phyloP scores from a whole-genome alignment of 169 alveolate species.

The Cryptosporidium viatorum region DNA sequence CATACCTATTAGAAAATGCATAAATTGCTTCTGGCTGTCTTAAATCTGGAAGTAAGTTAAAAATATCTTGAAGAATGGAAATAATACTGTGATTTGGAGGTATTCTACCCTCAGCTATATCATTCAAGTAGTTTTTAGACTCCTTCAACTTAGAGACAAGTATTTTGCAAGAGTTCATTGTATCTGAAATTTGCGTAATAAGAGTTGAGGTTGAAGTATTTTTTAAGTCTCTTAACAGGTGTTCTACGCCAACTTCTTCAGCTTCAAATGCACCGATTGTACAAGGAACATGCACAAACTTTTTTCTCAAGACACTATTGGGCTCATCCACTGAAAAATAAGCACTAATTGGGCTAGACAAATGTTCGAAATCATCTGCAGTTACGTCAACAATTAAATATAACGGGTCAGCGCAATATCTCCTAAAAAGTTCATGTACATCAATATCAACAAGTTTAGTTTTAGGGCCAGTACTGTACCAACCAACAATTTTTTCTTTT shows the following conservation, averaged over 20 bases:
- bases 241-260: slow-evolving; percentile 99
- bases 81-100: slow-evolving; percentile 90
- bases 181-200: slow-evolving; percentile 87
- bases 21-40: slow-evolving; percentile 86
- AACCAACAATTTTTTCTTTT: slow-evolving; percentile 97
- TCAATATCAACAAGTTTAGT: slow-evolving; percentile 96
- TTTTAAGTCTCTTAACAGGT: slow-evolving; percentile 95
- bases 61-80: slow-evolving; percentile 92
- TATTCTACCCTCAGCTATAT: slow-evolving; percentile 86
- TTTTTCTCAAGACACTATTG: slow-evolving; percentile 90
- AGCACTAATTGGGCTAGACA: slow-evolving; percentile 92
- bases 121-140: slow-evolving; percentile 81
- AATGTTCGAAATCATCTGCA: slow-evolving; percentile 77
- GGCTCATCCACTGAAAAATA: slow-evolving; percentile 95
- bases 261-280: slow-evolving; percentile 98
- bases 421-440: slow-evolving; percentile 95
- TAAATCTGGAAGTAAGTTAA: slow-evolving; percentile 93
- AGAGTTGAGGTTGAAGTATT: slow-evolving; percentile 94
- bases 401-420: slow-evolving; percentile 94
- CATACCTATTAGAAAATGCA: slow-evolving; percentile 93
- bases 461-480: slow-evolving; percentile 99
- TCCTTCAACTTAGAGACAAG: slow-evolving; percentile 79
- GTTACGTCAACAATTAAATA: slow-evolving; percentile 91
- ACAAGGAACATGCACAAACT: slow-evolving; percentile 93
- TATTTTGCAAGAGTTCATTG: slow-evolving; percentile 81